Evolutionary conservation across 305 asterid genomes (phyloP).

Genomic region (Ilex paraguariensis): DNA sequence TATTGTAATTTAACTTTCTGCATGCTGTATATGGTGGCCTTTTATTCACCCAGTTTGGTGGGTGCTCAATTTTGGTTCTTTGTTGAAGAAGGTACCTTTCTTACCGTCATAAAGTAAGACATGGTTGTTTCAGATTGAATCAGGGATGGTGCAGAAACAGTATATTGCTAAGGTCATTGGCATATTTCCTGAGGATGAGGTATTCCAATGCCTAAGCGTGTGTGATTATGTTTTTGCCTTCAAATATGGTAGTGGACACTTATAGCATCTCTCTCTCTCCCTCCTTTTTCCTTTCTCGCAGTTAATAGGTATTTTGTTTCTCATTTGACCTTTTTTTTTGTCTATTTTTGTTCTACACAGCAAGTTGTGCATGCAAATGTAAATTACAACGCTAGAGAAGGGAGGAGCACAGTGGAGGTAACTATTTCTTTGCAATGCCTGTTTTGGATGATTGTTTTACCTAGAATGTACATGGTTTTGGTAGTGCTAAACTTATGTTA

Average conservation of each 20-base stretch:
- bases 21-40: too few species aligned
- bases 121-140: conserved; percentile 59
- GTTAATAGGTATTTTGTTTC: conserved; percentile 10
- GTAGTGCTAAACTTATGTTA: too few species aligned
- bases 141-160: conserved; percentile 78
- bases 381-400: conserved; percentile 73
- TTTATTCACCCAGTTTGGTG: too few species aligned
- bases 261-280: not conserved
- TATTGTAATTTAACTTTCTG: too few species aligned
- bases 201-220: conserved; percentile 22
- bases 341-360: conserved; percentile 28
- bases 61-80: too few species aligned
- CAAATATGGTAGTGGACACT: not conserved
- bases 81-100: not conserved
- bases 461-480: too few species aligned
- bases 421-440: conserved; percentile 7
- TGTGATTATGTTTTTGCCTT: not conserved
- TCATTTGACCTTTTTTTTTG: conserved; percentile 4
- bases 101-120: conserved; percentile 7
- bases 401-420: conserved; percentile 84
- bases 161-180: conserved; percentile 92
- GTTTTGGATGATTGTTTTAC: not conserved
- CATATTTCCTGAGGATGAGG: conserved; percentile 87
- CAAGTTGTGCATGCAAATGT: conserved; percentile 75
- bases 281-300: not conserved